phyloP scores from a whole-genome alignment of 371 early-diverging fungal species.

The Batkoa obscura region DNA sequence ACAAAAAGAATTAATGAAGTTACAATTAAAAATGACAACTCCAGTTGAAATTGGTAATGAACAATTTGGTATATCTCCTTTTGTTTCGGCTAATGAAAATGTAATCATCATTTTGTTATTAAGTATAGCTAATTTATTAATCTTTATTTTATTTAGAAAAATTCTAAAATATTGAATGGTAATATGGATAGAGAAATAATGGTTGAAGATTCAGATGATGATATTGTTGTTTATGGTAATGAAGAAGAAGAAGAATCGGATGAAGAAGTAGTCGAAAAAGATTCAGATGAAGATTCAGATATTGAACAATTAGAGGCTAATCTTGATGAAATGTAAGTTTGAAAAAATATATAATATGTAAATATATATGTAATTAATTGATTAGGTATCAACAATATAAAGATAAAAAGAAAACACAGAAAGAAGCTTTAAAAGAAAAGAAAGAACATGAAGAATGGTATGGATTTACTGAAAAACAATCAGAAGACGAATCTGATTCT shows the following conservation, averaged over 20 bases:
- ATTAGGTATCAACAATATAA: background rate
- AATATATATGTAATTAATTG: background rate
- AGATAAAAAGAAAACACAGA: background rate
- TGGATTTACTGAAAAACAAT: background rate
- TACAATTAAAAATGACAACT: constrained; percentile 83
- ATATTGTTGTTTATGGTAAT: constrained; percentile 29
- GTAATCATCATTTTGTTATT: too few species aligned
- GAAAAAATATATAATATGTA: background rate
- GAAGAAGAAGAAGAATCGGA: constrained; percentile 18
- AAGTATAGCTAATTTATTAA: too few species aligned
- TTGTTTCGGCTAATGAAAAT: background rate
- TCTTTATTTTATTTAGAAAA: too few species aligned
- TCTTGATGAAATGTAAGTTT: too few species aligned
- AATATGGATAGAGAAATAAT: constrained; percentile 16
- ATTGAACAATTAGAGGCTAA: background rate
- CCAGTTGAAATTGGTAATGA: constrained; percentile 74
- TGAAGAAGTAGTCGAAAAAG: constrained; percentile 17
- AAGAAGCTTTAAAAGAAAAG: background rate
- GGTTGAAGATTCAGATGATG: constrained; percentile 14
- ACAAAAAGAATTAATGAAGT: constrained; percentile 59
- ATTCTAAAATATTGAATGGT: constrained; percentile 3
- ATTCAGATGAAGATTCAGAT: background rate
- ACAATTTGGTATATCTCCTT: constrained; percentile 25
- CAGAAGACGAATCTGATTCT: too few species aligned
- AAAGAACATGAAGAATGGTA: constrained; percentile 3